phyloP scores from a whole-genome alignment of 2,329 filamentous ascomycete species.

The Rhytidhysteron rufulum region DNA sequence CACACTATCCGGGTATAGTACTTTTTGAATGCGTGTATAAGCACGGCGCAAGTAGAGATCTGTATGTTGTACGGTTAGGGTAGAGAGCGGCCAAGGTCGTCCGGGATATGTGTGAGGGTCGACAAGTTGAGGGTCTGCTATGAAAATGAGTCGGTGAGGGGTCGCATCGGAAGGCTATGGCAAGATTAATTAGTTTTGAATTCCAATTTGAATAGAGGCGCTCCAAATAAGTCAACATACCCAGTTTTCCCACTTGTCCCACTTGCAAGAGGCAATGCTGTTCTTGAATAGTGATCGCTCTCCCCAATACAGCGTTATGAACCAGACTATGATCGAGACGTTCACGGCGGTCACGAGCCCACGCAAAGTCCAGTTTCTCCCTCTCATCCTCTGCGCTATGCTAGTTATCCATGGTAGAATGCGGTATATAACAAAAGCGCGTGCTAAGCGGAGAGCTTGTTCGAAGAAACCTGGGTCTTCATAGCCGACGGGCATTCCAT shows the following conservation, averaged over 20 bases:
- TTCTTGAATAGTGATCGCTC: slow-evolving; percentile 75
- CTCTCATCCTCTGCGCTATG: slow-evolving; percentile 10
- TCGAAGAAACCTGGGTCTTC: slow-evolving; percentile 31
- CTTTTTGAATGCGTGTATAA: slow-evolving; percentile 72
- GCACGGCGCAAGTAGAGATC: slow-evolving; percentile 86
- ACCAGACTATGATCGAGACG: slow-evolving; percentile 68
- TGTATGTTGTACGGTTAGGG: slow-evolving; percentile 66
- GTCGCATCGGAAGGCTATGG: slow-evolving; percentile 73
- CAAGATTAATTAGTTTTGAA: slow-evolving; percentile 12
- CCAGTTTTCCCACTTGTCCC: slow-evolving; percentile 91
- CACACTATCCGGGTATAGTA: slow-evolving; percentile 78
- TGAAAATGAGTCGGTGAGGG: slow-evolving; percentile 78
- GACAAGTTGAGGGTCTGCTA: slow-evolving; percentile 88
- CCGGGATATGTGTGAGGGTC: slow-evolving; percentile 94
- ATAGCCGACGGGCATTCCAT: slow-evolving; percentile 34
- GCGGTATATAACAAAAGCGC: slow-evolving; percentile 28
- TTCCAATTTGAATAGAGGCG: too few relatives aligned
- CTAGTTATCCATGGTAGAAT: slow-evolving; percentile 20
- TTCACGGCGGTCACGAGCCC: slow-evolving; percentile 24
- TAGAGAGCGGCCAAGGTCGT: slow-evolving; percentile 68
- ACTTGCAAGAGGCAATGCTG: slow-evolving; percentile 68
- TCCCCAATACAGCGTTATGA: slow-evolving; percentile 75
- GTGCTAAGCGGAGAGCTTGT: slow-evolving; percentile 24
- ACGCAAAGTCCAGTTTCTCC: slow-evolving; percentile 20
- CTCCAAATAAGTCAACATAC: too few relatives aligned